A percentile compares a stretch with the other conserved stretches of the same genome.
These are phyloP conservation scores for Theileria orientalis DNA, from an alignment of 169 alveolate species.

Conservation along the genomic window DNA sequence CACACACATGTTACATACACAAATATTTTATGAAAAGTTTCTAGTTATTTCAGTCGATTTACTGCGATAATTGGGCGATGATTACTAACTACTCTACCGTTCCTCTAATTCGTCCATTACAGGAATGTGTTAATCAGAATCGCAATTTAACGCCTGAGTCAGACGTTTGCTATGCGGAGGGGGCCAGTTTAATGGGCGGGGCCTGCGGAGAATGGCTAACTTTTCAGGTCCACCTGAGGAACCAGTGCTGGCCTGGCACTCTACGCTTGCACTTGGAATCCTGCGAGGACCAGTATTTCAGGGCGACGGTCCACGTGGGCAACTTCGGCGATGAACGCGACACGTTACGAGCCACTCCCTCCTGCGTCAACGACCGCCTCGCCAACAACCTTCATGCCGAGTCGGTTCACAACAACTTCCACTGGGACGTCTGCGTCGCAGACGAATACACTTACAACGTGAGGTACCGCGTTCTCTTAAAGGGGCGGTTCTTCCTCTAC, in stretches of 20 bases:
- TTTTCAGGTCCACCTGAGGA: constrained; percentile 57
- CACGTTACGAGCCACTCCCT: constrained; percentile 23
- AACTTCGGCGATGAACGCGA: constrained; percentile 51
- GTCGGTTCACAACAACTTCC: constrained; percentile 30
- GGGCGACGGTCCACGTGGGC: constrained; percentile 37
- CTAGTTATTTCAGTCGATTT: no score
- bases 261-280: constrained; percentile 32
- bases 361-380: constrained; percentile 28
- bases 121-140: neutral
- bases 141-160: constrained; percentile 5
- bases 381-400: constrained; percentile 46
- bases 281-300: constrained; percentile 43
- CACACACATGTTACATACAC: no score
- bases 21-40: no score
- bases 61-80: no score
- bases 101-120: neutral
- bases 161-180: constrained; percentile 67
- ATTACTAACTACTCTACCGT: no score
- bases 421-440: constrained; percentile 60
- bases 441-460: constrained; percentile 36
- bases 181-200: constrained; percentile 72
- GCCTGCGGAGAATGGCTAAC: constrained; percentile 72
- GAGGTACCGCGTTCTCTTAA: constrained; percentile 27
- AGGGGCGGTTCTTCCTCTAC: constrained; percentile 44
- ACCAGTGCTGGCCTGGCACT: constrained; percentile 21